phyloP scores from a whole-genome alignment of 176 grass and related monocot genomes.

The Hordeum vulgare region DNA sequence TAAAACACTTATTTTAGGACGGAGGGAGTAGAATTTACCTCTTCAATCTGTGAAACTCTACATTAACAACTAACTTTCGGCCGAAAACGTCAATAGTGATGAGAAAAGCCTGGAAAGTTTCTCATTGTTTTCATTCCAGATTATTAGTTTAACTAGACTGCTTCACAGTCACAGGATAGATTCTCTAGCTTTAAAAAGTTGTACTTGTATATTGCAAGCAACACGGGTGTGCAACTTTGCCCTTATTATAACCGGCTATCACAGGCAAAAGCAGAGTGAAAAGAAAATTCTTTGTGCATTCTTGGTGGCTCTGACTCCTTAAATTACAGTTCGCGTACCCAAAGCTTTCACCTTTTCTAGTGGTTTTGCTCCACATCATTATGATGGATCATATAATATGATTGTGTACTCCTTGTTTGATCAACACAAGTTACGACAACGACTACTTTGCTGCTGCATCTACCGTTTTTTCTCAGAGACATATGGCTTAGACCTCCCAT shows the following conservation, averaged over 20 bases:
- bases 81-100: slow-evolving; percentile 15
- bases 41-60: slow-evolving; percentile 17
- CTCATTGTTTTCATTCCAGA: slow-evolving; percentile 23
- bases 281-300: slow-evolving; percentile 21
- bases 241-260: slow-evolving; percentile 37
- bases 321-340: slow-evolving; percentile 25
- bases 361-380: slow-evolving; percentile 34
- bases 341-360: slow-evolving; percentile 30
- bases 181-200: slow-evolving; percentile 39
- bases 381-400: slow-evolving; percentile 34
- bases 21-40: too few relatives aligned
- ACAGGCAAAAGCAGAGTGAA: slow-evolving; percentile 26
- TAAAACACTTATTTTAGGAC: too few relatives aligned
- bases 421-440: slow-evolving; percentile 15
- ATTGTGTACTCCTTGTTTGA: slow-evolving; percentile 17
- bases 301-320: slow-evolving; percentile 26
- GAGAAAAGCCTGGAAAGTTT: slow-evolving; percentile 21
- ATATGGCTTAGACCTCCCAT: background rate
- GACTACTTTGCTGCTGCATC: slow-evolving; percentile 15
- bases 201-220: slow-evolving; percentile 32
- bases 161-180: slow-evolving; percentile 35
- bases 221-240: slow-evolving; percentile 35
- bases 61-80: slow-evolving; percentile 32
- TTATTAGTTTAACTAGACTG: slow-evolving; percentile 26
- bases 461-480: slow-evolving; percentile 11